A percentile compares a stretch with the other conserved stretches of the same genome.
Evolutionary conservation across 805 yeast genomes (phyloP).

Genomic region (Cyberlindnera xylosilytica): DNA sequence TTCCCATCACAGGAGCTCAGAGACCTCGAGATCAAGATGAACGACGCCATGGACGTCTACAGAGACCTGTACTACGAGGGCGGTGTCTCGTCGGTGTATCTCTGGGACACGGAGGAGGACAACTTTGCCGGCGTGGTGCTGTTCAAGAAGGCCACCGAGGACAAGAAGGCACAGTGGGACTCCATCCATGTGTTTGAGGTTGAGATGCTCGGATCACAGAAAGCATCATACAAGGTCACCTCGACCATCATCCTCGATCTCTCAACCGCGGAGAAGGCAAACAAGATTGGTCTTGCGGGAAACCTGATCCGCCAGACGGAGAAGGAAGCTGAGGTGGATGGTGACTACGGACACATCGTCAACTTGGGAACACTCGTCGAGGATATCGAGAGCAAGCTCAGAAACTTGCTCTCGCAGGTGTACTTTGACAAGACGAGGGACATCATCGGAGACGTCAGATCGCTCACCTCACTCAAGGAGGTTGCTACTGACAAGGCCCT

Average conservation of each 20-base stretch:
- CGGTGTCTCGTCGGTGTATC: conserved; percentile 82
- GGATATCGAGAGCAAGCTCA: conserved; percentile 80
- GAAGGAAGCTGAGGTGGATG: conserved; percentile 22
- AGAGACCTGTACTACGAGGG: conserved; percentile 95
- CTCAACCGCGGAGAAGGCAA: conserved; percentile 27
- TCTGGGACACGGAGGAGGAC: conserved; percentile 78
- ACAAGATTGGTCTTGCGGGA: conserved; percentile 62
- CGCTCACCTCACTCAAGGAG: conserved; percentile 21
- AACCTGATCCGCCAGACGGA: conserved; percentile 80
- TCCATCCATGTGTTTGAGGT: conserved; percentile 86
- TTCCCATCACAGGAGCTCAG: conserved; percentile 67
- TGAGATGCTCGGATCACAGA: conserved; percentile 6
- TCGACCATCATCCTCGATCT: conserved; percentile 84
- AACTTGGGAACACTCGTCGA: conserved; percentile 85
- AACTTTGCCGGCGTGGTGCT: conserved; percentile 90
- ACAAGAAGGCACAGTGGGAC: conserved; percentile 61
- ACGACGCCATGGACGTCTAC: conserved; percentile 88
- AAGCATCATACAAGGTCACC: conserved; percentile 60
- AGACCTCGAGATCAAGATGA: conserved; percentile 73
- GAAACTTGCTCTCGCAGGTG: conserved; percentile 87
- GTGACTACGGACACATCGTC: conserved; percentile 53
- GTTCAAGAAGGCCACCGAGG: conserved; percentile 64
- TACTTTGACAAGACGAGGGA: conserved; percentile 94
- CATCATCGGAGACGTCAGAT: conserved; percentile 69
- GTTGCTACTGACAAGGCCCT: conserved; percentile 26